Conservation (phyloP, 148 eudicot genomes). For the Hydrangea macrophylla region DNA sequence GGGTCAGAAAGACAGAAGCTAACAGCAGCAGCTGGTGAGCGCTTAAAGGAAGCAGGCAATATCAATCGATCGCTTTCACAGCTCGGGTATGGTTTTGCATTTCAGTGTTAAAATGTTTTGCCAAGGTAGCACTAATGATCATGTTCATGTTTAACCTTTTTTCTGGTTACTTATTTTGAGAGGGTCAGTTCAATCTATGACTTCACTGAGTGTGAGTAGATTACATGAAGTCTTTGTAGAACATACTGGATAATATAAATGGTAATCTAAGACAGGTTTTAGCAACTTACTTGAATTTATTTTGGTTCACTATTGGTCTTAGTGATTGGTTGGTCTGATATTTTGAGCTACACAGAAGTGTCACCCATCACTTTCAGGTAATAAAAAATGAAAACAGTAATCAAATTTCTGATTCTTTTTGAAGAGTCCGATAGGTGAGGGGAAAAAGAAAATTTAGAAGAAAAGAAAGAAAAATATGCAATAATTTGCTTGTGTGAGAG, state of each 20-base stretch:
- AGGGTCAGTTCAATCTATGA: neutral
- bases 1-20: constrained; percentile 97
- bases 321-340: neutral
- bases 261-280: too few relatives aligned
- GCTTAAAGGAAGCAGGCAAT: constrained; percentile 96
- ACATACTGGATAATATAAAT: too few relatives aligned
- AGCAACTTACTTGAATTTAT: too few relatives aligned
- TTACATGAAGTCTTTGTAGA: too few relatives aligned
- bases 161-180: neutral
- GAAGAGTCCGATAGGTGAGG: neutral
- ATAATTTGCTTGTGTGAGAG: too few relatives aligned
- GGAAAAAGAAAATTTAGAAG: neutral
- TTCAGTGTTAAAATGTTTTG: neutral
- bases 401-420: neutral
- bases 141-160: neutral
- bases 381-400: neutral
- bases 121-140: too few relatives aligned
- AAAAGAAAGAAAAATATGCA: too few relatives aligned
- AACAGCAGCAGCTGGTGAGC: constrained; percentile 98
- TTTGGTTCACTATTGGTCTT: neutral
- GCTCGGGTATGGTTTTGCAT: constrained; percentile 67
- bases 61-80: constrained; percentile 93
- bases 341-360: neutral
- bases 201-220: too few relatives aligned
- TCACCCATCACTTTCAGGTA: neutral